phyloP scores from a whole-genome alignment of 768 basidiomycete genomes.

The Boletus patriciae region DNA sequence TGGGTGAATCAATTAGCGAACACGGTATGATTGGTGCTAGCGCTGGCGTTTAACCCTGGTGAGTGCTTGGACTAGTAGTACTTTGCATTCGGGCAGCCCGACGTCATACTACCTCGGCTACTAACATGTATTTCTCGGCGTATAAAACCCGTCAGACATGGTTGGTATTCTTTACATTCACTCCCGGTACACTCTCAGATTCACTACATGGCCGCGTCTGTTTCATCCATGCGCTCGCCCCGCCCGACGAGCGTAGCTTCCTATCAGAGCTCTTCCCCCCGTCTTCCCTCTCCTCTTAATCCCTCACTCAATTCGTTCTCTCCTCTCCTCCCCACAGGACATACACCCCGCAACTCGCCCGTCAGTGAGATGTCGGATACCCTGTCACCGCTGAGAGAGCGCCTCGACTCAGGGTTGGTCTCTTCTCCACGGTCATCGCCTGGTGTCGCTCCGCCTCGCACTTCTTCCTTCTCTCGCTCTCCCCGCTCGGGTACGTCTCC shows the following conservation, averaged over 20 bases:
- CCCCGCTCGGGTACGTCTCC: constrained; percentile 7
- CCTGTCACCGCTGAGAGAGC: constrained; percentile 21
- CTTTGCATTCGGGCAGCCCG: constrained; percentile 8
- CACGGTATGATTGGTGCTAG: neutral
- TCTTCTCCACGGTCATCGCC: constrained; percentile 1
- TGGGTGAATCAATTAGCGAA: neutral
- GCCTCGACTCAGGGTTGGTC: neutral
- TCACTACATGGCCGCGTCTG: constrained; percentile 3
- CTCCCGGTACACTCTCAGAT: neutral
- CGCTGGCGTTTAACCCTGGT: neutral
- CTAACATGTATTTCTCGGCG: constrained; percentile 3
- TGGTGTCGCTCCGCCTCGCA: neutral
- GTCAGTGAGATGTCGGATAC: constrained; percentile 14
- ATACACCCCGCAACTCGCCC: constrained; percentile 9
- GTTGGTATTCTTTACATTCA: constrained; percentile 5
- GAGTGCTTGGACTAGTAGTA: neutral
- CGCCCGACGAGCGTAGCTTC: constrained; percentile 9
- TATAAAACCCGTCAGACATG: constrained; percentile 12
- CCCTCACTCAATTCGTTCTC: constrained; percentile 14
- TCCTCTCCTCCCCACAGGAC: neutral
- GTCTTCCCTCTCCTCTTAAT: constrained; percentile 28
- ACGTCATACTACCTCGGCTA: constrained; percentile 12
- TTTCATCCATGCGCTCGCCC: constrained; percentile 10
- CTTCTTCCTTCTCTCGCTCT: constrained; percentile 18
- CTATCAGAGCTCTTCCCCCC: constrained; percentile 13